These are phyloP conservation scores for Pseudomonodictys pantanalensis DNA, from an alignment of 495 filamentous ascomycete genomes.

Conservation along the genomic window DNA sequence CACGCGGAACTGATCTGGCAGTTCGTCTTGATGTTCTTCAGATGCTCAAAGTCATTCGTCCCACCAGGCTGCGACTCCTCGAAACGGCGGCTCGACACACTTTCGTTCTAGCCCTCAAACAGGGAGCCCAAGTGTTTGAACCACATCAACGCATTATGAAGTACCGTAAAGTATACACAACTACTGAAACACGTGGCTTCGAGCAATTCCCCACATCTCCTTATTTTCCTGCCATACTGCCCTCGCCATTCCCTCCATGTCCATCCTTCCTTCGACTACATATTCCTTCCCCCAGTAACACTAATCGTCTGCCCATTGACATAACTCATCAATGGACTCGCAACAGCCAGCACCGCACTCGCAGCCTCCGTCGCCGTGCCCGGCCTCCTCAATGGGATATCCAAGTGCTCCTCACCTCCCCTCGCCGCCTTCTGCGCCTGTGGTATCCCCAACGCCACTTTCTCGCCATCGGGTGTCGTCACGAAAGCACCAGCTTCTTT, in stretches of 20 bases:
- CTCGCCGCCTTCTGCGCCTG: slow-evolving; percentile 48
- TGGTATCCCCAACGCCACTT: slow-evolving; percentile 76
- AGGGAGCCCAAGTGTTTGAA: too few species aligned
- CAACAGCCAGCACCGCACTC: slow-evolving; percentile 71
- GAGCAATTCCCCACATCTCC: not conserved
- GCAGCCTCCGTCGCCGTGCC: slow-evolving; percentile 78
- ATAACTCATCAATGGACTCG: slow-evolving; percentile 75
- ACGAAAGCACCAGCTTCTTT: slow-evolving; percentile 80
- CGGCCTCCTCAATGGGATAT: slow-evolving; percentile 74
- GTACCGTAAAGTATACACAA: slow-evolving; percentile 12
- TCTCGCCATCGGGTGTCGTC: slow-evolving; percentile 69
- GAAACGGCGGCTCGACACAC: not conserved
- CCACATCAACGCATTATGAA: not conserved
- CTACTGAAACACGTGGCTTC: slow-evolving; percentile 17
- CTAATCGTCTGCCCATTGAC: slow-evolving; percentile 80
- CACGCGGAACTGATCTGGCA: too few species aligned
- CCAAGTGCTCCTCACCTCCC: slow-evolving; percentile 45
- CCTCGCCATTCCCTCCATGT: not conserved
- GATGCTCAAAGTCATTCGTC: too few species aligned
- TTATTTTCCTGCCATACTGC: too few species aligned
- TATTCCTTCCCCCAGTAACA: slow-evolving; percentile 81
- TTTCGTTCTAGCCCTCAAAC: too few species aligned
- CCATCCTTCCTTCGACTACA: slow-evolving; percentile 47
- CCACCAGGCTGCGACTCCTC: not conserved
- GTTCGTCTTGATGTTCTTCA: too few species aligned